Base-by-base conservation (phyloP, 2,329 filamentous ascomycete species). In the Chalaropsis ovoidea region DNA sequence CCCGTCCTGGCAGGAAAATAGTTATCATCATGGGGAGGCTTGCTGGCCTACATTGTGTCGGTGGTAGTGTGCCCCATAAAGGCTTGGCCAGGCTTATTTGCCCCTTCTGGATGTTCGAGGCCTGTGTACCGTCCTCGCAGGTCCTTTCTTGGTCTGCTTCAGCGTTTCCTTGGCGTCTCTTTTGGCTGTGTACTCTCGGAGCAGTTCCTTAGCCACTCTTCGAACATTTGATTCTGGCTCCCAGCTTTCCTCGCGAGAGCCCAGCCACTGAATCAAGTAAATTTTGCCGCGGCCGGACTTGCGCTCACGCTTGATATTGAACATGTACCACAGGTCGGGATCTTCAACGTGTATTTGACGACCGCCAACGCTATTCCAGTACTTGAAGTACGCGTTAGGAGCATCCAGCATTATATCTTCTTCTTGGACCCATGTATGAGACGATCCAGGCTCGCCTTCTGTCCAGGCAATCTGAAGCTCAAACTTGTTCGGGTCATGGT, bases 321-420 rank as follows among this genome's bases (percentile, higher is more conserved):
- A 67, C 66, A 67, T 67, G 19, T 62, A 67, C 66, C 66, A 67
- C 39, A 67, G 24, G 19, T 65, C 49, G 2, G 66, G 66, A 45
- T 67, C 58, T 8, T 62, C 66, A 19, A 67, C 63, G 27, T 65
- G 60, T 11, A 27, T 63, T 49, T 67, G 49, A 3, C 66, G 66
- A 4, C 66, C 66, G 27, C 56, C 56, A 35, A 67, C 63, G 22
- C 24, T 58, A 3, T 24, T n/a, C 66, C 66, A 67, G 15, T 67
- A 67, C 11, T 42, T 24, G 17, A 67, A 67, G 35, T 67, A 67
- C 4, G 49, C 54, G 7, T 45, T n/a, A 8, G 66, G 47, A 6
- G 63, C 58, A 52, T 65, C 66, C 11, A 60, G n/a, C 61, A 65
- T 64, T 31, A 67, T 56, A 15, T 65, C 63, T 24, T 67, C 66